Evolutionary conservation across 495 filamentous ascomycete species (phyloP).

Genomic region (Hyaloscypha hepaticicola): DNA sequence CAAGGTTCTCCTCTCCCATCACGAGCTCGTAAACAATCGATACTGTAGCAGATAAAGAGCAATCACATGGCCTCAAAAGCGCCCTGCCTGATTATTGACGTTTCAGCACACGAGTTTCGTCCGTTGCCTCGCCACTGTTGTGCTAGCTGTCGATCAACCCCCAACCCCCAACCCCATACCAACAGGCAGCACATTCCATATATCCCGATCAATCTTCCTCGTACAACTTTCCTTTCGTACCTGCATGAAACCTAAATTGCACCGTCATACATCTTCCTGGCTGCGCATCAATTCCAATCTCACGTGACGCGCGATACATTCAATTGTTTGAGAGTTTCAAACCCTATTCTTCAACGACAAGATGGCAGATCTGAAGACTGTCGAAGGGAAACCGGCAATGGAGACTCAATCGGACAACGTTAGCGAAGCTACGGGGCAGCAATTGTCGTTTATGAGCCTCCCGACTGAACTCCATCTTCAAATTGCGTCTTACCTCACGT

Average conservation of each 20-base stretch:
- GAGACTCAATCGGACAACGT: background rate
- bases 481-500: constrained; percentile 50
- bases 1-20: background rate
- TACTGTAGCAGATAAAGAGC: background rate
- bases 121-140: constrained; percentile 9
- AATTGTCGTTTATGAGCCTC: constrained; percentile 40
- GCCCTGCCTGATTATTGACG: constrained; percentile 9
- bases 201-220: constrained; percentile 5
- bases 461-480: constrained; percentile 63
- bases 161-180: background rate
- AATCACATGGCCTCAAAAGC: background rate
- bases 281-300: background rate
- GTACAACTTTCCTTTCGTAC: constrained; percentile 1
- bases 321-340: constrained; percentile 1
- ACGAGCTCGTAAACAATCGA: constrained; percentile 1
- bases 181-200: constrained; percentile 7
- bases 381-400: background rate
- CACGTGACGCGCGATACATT: background rate
- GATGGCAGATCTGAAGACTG: background rate
- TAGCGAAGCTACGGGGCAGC: background rate
- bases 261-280: background rate
- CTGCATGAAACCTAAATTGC: constrained; percentile 7
- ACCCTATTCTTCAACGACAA: background rate
- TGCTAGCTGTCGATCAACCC: background rate
- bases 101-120: constrained; percentile 13